A percentile compares a stretch with the other conserved stretches of the same genome.
Evolutionary conservation across 495 filamentous ascomycete genomes (phyloP).

Genomic region (Parachaetomium inaequale): DNA sequence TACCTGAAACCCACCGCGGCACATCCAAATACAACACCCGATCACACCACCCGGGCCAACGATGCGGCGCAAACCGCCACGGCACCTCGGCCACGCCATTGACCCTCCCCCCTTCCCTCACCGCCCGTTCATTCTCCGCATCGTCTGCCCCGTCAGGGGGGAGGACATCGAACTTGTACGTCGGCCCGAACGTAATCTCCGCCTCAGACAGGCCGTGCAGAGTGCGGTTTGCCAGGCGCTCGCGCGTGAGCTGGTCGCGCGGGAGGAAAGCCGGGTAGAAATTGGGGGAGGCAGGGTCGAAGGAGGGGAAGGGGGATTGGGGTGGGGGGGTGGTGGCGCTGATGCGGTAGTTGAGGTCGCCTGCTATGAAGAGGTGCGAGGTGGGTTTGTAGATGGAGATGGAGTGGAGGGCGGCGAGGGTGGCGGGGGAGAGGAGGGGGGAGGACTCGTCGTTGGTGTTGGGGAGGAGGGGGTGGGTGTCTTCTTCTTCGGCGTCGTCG

Average conservation of each 20-base stretch:
- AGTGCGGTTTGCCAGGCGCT: constrained; percentile 60
- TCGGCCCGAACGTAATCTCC: constrained; percentile 76
- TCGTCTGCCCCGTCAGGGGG: constrained; percentile 12
- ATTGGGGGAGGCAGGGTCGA: constrained; percentile 52
- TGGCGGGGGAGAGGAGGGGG: constrained; percentile 3
- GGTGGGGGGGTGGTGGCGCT: constrained; percentile 54
- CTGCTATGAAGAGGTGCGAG: constrained; percentile 77
- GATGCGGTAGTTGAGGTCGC: constrained; percentile 95
- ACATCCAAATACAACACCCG: constrained; percentile 75
- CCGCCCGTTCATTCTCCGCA: constrained; percentile 23
- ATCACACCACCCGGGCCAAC: constrained; percentile 94
- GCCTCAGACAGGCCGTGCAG: constrained; percentile 75
- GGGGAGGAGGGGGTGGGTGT: constrained; percentile 3
- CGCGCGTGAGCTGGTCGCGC: constrained; percentile 72
- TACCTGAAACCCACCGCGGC: constrained; percentile 44
- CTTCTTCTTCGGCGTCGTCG: neutral
- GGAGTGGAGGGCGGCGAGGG: constrained; percentile 32
- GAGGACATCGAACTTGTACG: constrained; percentile 69
- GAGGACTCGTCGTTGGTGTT: neutral
- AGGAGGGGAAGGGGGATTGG: constrained; percentile 52
- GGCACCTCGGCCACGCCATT: constrained; percentile 39
- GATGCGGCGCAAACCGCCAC: constrained; percentile 73
- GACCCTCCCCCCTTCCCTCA: neutral
- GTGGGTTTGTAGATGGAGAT: constrained; percentile 65
- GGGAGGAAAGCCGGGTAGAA: constrained; percentile 55